These are phyloP conservation scores for Iodosphaeria phyllophila DNA, from an alignment of 2,329 filamentous ascomycete genomes.

Conservation along the genomic window DNA sequence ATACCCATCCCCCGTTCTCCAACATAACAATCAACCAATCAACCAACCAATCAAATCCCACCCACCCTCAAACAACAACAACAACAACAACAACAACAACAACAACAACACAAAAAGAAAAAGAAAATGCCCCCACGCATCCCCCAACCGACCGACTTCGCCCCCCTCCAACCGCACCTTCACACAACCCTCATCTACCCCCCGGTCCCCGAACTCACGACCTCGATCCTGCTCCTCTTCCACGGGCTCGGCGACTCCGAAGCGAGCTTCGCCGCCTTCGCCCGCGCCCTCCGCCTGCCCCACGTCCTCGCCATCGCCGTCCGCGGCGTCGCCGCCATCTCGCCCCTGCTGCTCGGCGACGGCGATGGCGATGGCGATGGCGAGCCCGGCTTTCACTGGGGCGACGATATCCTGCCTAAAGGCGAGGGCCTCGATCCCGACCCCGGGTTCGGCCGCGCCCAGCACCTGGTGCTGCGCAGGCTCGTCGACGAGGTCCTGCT, in stretches of 20 bases:
- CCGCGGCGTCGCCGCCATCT: conserved; percentile 50
- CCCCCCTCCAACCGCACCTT: conserved; percentile 20
- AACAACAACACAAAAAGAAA: no score
- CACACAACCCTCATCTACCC: conserved; percentile 28
- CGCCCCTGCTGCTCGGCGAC: conserved; percentile 42
- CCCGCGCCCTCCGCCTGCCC: conserved; percentile 49
- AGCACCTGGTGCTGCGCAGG: conserved; percentile 24
- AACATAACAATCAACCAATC: no score
- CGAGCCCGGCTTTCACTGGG: conserved; percentile 38
- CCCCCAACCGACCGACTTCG: conserved; percentile 30
- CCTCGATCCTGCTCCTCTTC: conserved; percentile 62
- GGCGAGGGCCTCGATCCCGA: conserved; percentile 40
- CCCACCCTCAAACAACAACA: no score
- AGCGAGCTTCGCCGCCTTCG: conserved; percentile 48
- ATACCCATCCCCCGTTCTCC: no score
- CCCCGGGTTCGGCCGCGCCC: conserved; percentile 36
- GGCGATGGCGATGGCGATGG: conserved; percentile 7
- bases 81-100: no score
- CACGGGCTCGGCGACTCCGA: conserved; percentile 72
- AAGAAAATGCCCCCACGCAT: conserved; percentile 26
- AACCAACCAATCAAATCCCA: no score
- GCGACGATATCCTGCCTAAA: conserved; percentile 36
- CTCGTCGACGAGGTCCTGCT: conserved; percentile 34
- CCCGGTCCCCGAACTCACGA: conserved; percentile 38
- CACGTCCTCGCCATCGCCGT: conserved; percentile 61